Conservation (phyloP, 2,329 filamentous ascomycete species). For the Alternaria sp. region DNA sequence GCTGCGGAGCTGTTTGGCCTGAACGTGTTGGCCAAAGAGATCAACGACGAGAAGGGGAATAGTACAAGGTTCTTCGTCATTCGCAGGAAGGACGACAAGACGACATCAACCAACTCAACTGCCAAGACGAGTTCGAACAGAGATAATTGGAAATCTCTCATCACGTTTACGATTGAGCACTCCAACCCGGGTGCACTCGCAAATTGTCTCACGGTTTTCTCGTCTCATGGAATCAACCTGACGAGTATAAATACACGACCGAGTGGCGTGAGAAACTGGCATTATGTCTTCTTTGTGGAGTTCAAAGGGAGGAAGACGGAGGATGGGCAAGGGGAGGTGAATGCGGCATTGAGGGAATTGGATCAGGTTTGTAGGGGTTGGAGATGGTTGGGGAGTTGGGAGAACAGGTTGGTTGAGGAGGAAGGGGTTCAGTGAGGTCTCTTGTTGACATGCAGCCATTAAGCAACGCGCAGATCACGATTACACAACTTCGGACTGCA, state of each 20-base stretch:
- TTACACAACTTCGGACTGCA: neutral
- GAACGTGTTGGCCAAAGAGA: constrained; percentile 72
- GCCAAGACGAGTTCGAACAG: neutral
- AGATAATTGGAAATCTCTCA: constrained; percentile 69
- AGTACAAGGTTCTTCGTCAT: constrained; percentile 82
- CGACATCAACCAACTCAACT: neutral
- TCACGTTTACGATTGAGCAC: constrained; percentile 84
- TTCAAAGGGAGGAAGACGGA: constrained; percentile 71
- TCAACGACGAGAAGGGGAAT: constrained; percentile 80
- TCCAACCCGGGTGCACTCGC: constrained; percentile 82
- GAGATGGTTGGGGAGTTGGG: constrained; percentile 77
- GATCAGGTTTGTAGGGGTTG: constrained; percentile 66
- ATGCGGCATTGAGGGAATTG: constrained; percentile 68
- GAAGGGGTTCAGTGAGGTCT: neutral
- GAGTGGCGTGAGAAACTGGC: constrained; percentile 77
- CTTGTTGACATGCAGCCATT: neutral
- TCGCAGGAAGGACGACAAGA: neutral
- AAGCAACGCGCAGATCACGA: neutral
- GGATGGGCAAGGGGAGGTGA: constrained; percentile 64
- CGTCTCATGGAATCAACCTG: constrained; percentile 75
- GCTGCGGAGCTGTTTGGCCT: constrained; percentile 75
- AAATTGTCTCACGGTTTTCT: constrained; percentile 81
- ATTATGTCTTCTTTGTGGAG: constrained; percentile 96
- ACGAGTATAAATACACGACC: constrained; percentile 92
- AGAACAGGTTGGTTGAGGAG: constrained; percentile 26